Base-by-base conservation (phyloP, 495 filamentous ascomycete genomes). In the Thozetella sp. region DNA sequence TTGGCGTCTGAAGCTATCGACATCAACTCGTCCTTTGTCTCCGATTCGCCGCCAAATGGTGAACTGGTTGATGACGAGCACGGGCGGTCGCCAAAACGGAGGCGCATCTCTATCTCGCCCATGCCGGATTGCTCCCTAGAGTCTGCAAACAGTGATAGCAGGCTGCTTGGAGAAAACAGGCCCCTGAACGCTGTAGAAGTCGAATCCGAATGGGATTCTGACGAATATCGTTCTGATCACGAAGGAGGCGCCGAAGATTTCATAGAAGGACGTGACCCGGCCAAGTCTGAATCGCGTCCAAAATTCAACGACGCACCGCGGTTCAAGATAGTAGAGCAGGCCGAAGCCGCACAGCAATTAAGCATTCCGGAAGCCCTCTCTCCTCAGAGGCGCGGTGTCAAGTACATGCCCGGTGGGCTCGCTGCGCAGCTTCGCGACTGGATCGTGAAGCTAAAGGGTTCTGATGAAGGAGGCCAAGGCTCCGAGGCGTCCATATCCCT, bases 361-460 rank as follows among this genome's bases (percentile, higher is more conserved):
- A 51, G 59, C 25, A 62, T 66, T 2, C 64, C 72, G 0, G 76
- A 78, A 20, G 69, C 69, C 46, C 79, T 81, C 60, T 81, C 78
- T 2, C 78, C 78, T 1, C 73, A 68, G 26, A 69, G 76, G 3
- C 64, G 67, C 11, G 69, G 68, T 19, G 66, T 62, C 3, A 75
- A 69, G 62, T 81, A 81, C 55, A 43, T 78, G 17, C 55, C 71
- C 0, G 74, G 75, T 9, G 79, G 79, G 0, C 65, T 82, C 11
- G 79, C 79, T 1, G 66, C 75, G 2, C 72, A 77, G 57, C 59
- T 81, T 2, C 72, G 77, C 17, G 70, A 76, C 53, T 81, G 78
- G 79, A 71, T 82, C 27, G 71, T 79, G 10, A 74, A 76, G 27
- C 67, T 76, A 27, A 77, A 77, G 63, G 68, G 64, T 0, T 64